These are phyloP conservation scores for Podospora pseudoanserina DNA, from an alignment of 495 filamentous ascomycete genomes.

Conservation along the genomic window DNA sequence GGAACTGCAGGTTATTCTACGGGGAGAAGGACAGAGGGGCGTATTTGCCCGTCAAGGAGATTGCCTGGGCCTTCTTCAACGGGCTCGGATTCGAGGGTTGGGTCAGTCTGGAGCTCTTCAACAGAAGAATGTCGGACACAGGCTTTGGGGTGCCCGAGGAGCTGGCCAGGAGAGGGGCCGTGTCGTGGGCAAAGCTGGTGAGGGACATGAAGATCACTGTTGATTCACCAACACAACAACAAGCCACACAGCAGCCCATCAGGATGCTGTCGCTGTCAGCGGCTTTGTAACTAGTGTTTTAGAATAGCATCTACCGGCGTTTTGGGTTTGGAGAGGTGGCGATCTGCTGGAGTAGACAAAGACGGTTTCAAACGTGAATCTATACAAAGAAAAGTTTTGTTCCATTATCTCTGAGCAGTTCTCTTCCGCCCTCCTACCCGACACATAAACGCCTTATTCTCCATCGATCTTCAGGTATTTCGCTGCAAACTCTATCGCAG, in stretches of 20 bases:
- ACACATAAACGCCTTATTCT: not conserved
- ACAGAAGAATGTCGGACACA: slow-evolving; percentile 56
- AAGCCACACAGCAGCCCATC: not conserved
- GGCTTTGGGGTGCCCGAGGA: slow-evolving; percentile 52
- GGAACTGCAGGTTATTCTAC: slow-evolving; percentile 73
- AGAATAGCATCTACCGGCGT: not conserved
- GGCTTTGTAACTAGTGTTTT: slow-evolving; percentile 23
- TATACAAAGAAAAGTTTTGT: not conserved
- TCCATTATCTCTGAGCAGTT: not conserved
- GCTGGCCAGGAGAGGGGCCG: slow-evolving; percentile 61
- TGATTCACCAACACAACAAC: slow-evolving; percentile 34
- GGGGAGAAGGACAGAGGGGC: slow-evolving; percentile 67
- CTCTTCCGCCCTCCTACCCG: not conserved
- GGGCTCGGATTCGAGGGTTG: slow-evolving; percentile 67
- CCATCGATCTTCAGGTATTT: slow-evolving; percentile 41
- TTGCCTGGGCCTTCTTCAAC: slow-evolving; percentile 59
- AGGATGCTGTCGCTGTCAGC: slow-evolving; percentile 27
- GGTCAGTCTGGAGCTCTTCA: slow-evolving; percentile 79
- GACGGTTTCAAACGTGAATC: not conserved
- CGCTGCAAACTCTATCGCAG: slow-evolving; percentile 61
- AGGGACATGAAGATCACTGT: slow-evolving; percentile 50
- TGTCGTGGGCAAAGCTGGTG: slow-evolving; percentile 60
- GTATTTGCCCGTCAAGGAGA: slow-evolving; percentile 66
- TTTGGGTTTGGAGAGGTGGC: not conserved
- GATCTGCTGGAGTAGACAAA: not conserved